Evolutionary conservation across 441 rosid species (phyloP), one percentile per base, ranked within the genome.

Genomic region (Flueggea neowawraea): DNA sequence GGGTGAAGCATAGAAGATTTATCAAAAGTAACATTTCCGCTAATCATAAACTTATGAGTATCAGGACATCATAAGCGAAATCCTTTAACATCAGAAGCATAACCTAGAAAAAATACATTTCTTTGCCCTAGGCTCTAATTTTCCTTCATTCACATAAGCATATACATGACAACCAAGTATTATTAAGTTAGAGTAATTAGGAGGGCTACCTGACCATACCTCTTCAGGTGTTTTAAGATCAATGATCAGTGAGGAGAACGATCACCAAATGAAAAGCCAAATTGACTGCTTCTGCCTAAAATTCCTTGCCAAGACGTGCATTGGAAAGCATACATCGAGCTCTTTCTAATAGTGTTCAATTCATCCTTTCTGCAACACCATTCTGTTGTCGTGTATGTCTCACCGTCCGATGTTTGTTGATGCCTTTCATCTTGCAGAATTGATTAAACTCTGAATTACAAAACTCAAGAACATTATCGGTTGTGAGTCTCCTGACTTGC

Each of bases 351-450:
- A 61, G 12, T 8, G 48, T 61, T 9, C 1, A 9, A 7, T 61
- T 61, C 11, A 61, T 61, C 14, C 39, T 6, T 51, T 51, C 12
- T 32, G 36, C 32, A 5, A 61, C 50, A 9, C 49, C 8, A 33
- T 61, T 61, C 28, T 61, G 51, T 33, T 61, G 56, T 51, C 16
- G 17, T 52, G 50, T 61, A 12, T 15, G 9, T 6, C 5, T 10
- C 10, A 52, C 14, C 6, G 16, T 61, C 3, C 32, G 49, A n/a
- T 36, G 48, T 16, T 12, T 0, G 6, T 13, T 13, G 10, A 22
- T 59, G 32, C 16, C 16, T 43, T 17, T 9, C n/a, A 16, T 59
- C 51, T 22, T 58, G 16, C n/a, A 58, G 6, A 58, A 14, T 49
- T 22, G 28, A 22, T 48, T n/a, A 14, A 28, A 8, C 14, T 47